Evolutionary conservation across 192 early-diverging fungal species (phyloP).

Genomic region (Pilaira anomala): DNA sequence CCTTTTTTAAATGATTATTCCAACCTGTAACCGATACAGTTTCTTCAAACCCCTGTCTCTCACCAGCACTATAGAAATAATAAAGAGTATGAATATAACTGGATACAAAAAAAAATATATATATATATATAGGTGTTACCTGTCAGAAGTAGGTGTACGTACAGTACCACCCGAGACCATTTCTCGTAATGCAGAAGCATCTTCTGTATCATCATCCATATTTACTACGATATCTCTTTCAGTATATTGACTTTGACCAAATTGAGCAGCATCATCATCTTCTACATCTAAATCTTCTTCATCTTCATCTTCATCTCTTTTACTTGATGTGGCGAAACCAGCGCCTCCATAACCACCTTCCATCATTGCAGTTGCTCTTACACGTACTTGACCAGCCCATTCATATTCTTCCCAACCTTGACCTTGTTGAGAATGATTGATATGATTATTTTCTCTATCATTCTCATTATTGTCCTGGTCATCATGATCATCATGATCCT

Average conservation of each 20-base stretch:
- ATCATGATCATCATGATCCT: not conserved
- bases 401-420: conserved; percentile 68
- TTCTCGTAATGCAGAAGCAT: conserved; percentile 37
- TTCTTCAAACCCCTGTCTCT: conserved; percentile 22
- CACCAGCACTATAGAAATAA: not conserved
- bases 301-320: conserved; percentile 56
- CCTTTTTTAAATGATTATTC: conserved; percentile 15
- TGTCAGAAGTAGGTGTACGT: not conserved
- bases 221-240: conserved; percentile 64
- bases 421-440: not conserved
- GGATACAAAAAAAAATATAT: too few species aligned
- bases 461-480: too few species aligned
- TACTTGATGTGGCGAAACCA: conserved; percentile 35
- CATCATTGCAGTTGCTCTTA: conserved; percentile 76
- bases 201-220: conserved; percentile 34
- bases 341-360: conserved; percentile 69
- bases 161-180: conserved; percentile 39
- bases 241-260: conserved; percentile 70
- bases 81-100: not conserved
- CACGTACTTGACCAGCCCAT: conserved; percentile 78
- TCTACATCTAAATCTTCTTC: conserved; percentile 86
- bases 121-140: not conserved
- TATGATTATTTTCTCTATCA: not conserved
- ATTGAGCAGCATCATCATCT: conserved; percentile 69
- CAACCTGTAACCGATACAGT: conserved; percentile 28